A percentile compares a stretch with the other conserved stretches of the same genome.
Evolutionary conservation across 495 filamentous ascomycete genomes (phyloP).

Genomic region (Penicillium soppii): DNA sequence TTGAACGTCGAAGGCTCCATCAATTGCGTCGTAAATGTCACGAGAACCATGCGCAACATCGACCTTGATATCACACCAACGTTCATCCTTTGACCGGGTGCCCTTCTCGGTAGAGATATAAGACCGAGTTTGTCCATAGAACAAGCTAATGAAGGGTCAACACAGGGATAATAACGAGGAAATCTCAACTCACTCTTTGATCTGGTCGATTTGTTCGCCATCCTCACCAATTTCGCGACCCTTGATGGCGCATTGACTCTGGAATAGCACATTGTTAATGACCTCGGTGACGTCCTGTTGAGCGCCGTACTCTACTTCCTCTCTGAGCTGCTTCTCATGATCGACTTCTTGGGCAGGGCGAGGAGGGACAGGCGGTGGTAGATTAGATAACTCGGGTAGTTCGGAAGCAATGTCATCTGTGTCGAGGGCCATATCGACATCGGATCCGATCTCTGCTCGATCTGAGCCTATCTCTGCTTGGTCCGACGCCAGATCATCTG

Average conservation of each 20-base stretch:
- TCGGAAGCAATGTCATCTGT: not conserved
- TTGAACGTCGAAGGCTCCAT: slow-evolving; percentile 79
- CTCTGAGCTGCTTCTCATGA: slow-evolving; percentile 38
- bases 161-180: not conserved
- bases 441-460: slow-evolving; percentile 12
- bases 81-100: slow-evolving; percentile 52
- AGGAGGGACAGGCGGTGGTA: slow-evolving; percentile 49
- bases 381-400: slow-evolving; percentile 19
- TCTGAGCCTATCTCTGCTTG: slow-evolving; percentile 13
- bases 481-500: slow-evolving; percentile 1
- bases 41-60: slow-evolving; percentile 59
- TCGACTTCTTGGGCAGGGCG: slow-evolving; percentile 38
- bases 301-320: slow-evolving; percentile 61
- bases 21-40: slow-evolving; percentile 80
- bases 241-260: slow-evolving; percentile 83
- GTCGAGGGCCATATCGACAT: slow-evolving; percentile 2
- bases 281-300: slow-evolving; percentile 96
- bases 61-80: slow-evolving; percentile 63
- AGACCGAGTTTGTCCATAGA: slow-evolving; percentile 57
- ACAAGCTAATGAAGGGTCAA: slow-evolving; percentile 45
- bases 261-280: slow-evolving; percentile 85
- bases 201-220: slow-evolving; percentile 75
- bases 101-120: slow-evolving; percentile 49
- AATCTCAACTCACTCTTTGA: slow-evolving; percentile 56
- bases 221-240: slow-evolving; percentile 56